Conservation (phyloP, 371 early-diverging fungal species). For the Racocetra persica region DNA sequence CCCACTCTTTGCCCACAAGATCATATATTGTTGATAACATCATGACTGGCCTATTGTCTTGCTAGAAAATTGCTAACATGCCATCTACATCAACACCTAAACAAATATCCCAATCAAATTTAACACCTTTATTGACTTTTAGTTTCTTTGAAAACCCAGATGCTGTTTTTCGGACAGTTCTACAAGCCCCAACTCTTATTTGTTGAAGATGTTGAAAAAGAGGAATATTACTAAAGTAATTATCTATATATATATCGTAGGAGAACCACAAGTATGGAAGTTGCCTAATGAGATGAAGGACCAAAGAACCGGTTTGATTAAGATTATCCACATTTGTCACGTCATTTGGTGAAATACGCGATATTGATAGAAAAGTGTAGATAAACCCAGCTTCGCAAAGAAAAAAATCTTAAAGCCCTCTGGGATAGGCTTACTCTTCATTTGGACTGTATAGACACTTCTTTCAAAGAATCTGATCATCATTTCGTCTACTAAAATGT, state of each 20-base stretch:
- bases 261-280: background rate
- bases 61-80: constrained; percentile 44
- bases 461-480: constrained; percentile 44
- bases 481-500: constrained; percentile 30
- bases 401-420: constrained; percentile 46
- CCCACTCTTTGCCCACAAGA: background rate
- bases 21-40: constrained; percentile 34
- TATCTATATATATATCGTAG: background rate
- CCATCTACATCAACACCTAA: constrained; percentile 4
- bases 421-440: constrained; percentile 40
- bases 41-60: constrained; percentile 45
- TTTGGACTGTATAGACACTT: constrained; percentile 43
- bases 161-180: constrained; percentile 11
- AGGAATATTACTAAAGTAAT: background rate
- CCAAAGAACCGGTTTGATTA: constrained; percentile 11
- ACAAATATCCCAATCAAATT: background rate
- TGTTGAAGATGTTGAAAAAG: constrained; percentile 31
- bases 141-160: background rate
- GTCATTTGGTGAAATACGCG: constrained; percentile 1
- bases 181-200: constrained; percentile 37
- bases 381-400: constrained; percentile 46
- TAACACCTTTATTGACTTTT: constrained; percentile 9
- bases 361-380: constrained; percentile 44
- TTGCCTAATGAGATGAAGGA: background rate
- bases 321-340: background rate